Evolutionary conservation across 2,329 filamentous ascomycete genomes (phyloP).

Genomic region (Furcasterigmium furcatum): DNA sequence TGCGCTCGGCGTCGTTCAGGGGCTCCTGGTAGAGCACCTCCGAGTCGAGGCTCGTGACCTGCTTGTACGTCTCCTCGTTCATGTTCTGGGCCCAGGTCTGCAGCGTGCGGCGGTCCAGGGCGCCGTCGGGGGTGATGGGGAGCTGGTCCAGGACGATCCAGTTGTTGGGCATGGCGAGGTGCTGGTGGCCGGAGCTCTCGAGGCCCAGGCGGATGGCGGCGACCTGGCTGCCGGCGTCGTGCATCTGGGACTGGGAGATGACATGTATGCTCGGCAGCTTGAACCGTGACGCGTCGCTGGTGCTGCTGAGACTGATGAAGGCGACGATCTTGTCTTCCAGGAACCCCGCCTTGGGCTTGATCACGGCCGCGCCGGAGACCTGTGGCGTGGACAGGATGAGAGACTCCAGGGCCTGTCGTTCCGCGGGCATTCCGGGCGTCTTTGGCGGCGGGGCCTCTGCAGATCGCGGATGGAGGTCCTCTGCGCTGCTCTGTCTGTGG

Average conservation of each 20-base stretch:
- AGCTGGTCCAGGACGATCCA: conserved; percentile 47
- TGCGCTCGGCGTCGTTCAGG: conserved; percentile 31
- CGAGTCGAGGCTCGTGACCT: conserved; percentile 39
- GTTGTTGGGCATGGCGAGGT: conserved; percentile 33
- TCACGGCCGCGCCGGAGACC: conserved; percentile 36
- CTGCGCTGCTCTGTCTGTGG: conserved; percentile 7
- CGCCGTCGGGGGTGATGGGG: conserved; percentile 35
- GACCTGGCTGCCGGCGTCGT: conserved; percentile 37
- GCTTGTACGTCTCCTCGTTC: conserved; percentile 40
- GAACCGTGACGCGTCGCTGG: conserved; percentile 17
- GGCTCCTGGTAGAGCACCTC: conserved; percentile 30
- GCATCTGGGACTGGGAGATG: conserved; percentile 30
- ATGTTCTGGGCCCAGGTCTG: conserved; percentile 54
- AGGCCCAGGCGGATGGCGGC: conserved; percentile 26
- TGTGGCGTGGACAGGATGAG: conserved; percentile 34
- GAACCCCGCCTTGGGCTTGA: conserved; percentile 45
- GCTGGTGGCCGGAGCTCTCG: conserved; percentile 23
- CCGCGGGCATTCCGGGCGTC: conserved; percentile 11
- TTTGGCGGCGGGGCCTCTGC: conserved; percentile 10
- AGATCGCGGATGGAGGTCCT: too few relatives aligned
- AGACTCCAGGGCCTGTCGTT: conserved; percentile 21
- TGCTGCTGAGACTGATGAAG: conserved; percentile 35
- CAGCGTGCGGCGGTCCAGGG: conserved; percentile 37
- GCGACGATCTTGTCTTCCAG: conserved; percentile 48
- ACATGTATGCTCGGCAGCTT: conserved; percentile 27